Conservation (phyloP, 2,329 filamentous ascomycete species). For the Cladosporium austrohemisphaericum region DNA sequence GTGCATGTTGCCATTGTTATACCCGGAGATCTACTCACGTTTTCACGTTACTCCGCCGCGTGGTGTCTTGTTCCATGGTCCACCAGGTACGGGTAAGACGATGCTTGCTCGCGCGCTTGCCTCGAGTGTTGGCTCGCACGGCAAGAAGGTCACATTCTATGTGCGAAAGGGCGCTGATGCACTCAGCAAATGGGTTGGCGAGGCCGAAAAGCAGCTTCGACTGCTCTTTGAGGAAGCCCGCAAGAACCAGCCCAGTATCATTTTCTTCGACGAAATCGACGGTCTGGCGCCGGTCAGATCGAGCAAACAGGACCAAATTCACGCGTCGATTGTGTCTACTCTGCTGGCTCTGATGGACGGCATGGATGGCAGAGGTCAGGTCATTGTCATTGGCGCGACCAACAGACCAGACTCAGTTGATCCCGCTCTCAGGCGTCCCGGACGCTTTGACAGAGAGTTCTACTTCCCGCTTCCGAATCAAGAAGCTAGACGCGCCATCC, state of each 20-base stretch:
- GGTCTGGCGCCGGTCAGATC: slow-evolving; percentile 92
- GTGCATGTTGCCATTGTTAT: slow-evolving; percentile 89
- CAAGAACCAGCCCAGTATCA: slow-evolving; percentile 95
- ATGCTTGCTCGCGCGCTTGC: slow-evolving; percentile 90
- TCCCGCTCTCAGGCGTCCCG: slow-evolving; percentile 87
- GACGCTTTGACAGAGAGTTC: slow-evolving; percentile 94
- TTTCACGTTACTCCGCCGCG: slow-evolving; percentile 93
- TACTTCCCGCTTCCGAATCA: slow-evolving; percentile 91
- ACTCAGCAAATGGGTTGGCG: slow-evolving; percentile 97
- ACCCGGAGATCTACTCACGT: slow-evolving; percentile 86
- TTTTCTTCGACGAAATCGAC: slow-evolving; percentile 99
- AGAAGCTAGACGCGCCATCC: slow-evolving; percentile 75
- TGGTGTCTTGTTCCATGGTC: slow-evolving; percentile 93
- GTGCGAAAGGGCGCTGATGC: slow-evolving; percentile 99
- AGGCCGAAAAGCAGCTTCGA: slow-evolving; percentile 91
- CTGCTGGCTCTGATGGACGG: slow-evolving; percentile 94
- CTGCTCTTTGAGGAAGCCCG: slow-evolving; percentile 93
- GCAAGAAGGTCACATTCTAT: slow-evolving; percentile 95
- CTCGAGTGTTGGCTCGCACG: slow-evolving; percentile 77
- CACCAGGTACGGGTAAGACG: slow-evolving; percentile 96
- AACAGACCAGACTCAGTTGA: slow-evolving; percentile 96
- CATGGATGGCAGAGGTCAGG: slow-evolving; percentile 96
- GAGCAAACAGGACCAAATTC: slow-evolving; percentile 97
- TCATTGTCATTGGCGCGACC: slow-evolving; percentile 98
- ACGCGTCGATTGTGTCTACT: slow-evolving; percentile 94